Base-by-base conservation (phyloP, 1,284 basidiomycete genomes). In the Macrocybe sp. region DNA sequence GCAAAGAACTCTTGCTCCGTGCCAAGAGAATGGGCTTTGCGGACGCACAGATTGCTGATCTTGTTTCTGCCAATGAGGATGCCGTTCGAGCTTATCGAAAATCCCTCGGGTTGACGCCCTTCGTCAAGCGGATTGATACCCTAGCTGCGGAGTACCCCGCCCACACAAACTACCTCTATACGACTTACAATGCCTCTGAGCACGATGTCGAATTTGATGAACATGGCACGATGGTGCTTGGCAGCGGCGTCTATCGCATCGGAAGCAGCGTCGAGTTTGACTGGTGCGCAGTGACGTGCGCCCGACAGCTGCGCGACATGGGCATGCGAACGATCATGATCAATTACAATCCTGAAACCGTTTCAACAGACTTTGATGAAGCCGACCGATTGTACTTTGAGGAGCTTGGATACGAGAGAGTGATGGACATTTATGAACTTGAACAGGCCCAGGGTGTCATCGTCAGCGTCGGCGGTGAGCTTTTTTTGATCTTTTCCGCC, bases 261-360 rank as follows among this genome's bases (percentile, higher is more conserved):
- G 97, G 97, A 47, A 91, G 86, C 65, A 96, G 92, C 54, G 97
- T 99, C 64, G 97, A 99, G 74, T 99, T 99, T 66, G 97, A 99
- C 69, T 99, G 97, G 97, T 99, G 97, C 66, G 97, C 97, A 31
- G 97, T 99, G 44, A 98, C 95, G 2, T 98, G 95, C 66, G 92
- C 94, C 37, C 82, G 97, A 54, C 89, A 88, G 63, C 82, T 99
- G 55, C 79, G 95, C 55, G 83, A 87, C 54, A 89, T 94, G 81
- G 94, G 94, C 64, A 88, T 91, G 70, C 83, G 85, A 73, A 98
- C 97, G 38, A 87, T 99, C 73, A 99, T 99, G 96, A 81, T 99
- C 79, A 99, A 99, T 77, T 99, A 99, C 73, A 99, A 99, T 71
- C 97, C 96, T 11, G 97, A 99, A 73, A 99, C 97, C 3, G 97